Conservation (phyloP, 768 basidiomycete genomes). For the Piloderma croceum region DNA sequence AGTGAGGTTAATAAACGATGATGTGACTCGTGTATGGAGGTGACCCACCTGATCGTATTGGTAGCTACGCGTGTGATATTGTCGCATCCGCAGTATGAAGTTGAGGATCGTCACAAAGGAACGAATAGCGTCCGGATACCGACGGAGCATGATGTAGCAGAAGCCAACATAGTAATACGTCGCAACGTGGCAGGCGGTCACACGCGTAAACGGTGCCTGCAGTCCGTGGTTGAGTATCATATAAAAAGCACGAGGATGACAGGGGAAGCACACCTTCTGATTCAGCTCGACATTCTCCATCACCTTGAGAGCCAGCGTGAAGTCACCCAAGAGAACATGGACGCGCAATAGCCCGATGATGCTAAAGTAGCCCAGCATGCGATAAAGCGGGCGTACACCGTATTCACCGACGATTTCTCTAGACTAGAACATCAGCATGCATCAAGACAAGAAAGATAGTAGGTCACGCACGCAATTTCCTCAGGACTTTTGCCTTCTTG, state of each 20-base stretch:
- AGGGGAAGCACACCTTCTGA: slow-evolving; percentile 56
- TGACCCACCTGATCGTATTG: slow-evolving; percentile 84
- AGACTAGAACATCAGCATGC: slow-evolving; percentile 4
- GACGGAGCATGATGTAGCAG: slow-evolving; percentile 91
- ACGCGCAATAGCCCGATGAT: slow-evolving; percentile 93
- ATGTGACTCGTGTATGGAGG: background rate
- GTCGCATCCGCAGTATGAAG: slow-evolving; percentile 93
- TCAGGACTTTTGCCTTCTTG: slow-evolving; percentile 75
- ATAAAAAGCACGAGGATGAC: background rate
- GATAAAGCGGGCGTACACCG: slow-evolving; percentile 83
- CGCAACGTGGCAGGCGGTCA: slow-evolving; percentile 94
- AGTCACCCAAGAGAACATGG: slow-evolving; percentile 93
- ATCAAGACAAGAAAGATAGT: background rate
- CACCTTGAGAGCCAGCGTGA: slow-evolving; percentile 88
- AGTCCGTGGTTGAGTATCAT: slow-evolving; percentile 10
- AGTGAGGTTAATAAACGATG: slow-evolving; percentile 1
- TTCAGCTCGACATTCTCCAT: slow-evolving; percentile 92
- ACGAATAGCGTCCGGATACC: slow-evolving; percentile 93
- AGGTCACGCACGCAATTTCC: slow-evolving; percentile 67
- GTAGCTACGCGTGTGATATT: slow-evolving; percentile 94
- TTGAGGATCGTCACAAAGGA: slow-evolving; percentile 89
- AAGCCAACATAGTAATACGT: slow-evolving; percentile 96
- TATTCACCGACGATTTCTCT: slow-evolving; percentile 90
- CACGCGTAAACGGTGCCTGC: slow-evolving; percentile 85
- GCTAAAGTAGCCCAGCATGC: slow-evolving; percentile 95